phyloP scores from a whole-genome alignment of 345 rosid genomes.

The Populus pruinosa region DNA sequence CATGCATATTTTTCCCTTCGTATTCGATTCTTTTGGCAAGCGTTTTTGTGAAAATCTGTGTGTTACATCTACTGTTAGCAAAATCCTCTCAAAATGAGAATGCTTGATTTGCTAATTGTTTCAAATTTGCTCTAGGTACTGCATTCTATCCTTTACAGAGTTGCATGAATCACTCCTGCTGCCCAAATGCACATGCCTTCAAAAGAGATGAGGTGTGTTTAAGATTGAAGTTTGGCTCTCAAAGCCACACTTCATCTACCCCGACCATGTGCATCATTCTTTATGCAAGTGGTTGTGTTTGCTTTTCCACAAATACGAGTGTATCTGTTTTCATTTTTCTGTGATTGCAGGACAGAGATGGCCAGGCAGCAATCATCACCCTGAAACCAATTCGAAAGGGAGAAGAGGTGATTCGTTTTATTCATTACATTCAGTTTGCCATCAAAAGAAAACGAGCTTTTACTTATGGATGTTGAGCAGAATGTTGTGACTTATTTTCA shows the following conservation, averaged over 20 bases:
- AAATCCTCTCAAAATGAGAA: neutral
- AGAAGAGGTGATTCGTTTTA: conserved; percentile 59
- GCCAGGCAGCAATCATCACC: conserved; percentile 76
- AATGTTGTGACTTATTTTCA: conserved; percentile 20
- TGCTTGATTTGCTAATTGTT: neutral
- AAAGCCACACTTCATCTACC: neutral
- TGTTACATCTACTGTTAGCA: neutral
- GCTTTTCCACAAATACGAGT: neutral
- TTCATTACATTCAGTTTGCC: neutral
- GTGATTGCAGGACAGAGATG: conserved; percentile 69
- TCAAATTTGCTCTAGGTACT: conserved; percentile 50
- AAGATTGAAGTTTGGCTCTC: neutral
- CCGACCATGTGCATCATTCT: neutral
- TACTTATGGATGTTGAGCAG: neutral
- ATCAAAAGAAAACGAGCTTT: neutral
- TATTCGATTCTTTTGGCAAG: too few species aligned
- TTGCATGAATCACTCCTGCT: conserved; percentile 92
- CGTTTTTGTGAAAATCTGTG: too few species aligned
- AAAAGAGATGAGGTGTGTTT: conserved; percentile 79
- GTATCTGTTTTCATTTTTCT: neutral
- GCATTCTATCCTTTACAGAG: conserved; percentile 93
- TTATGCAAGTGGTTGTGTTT: neutral
- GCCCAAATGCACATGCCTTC: conserved; percentile 87
- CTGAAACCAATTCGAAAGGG: conserved; percentile 49
- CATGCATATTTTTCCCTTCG: too few species aligned